Conservation (phyloP, 148 eudicot species). For the Camellia lanceoleosa region DNA sequence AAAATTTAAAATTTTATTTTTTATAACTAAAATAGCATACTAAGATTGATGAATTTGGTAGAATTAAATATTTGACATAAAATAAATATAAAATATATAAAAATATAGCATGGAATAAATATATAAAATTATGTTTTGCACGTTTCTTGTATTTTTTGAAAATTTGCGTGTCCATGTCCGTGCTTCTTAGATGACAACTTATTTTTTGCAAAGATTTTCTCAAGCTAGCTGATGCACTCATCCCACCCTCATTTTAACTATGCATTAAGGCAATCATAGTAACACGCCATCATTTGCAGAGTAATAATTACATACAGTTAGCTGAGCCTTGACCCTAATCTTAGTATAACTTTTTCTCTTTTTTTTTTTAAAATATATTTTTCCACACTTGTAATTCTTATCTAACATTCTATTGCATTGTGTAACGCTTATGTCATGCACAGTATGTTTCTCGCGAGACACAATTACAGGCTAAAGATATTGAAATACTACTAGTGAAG, state of each 20-base stretch:
- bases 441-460: conserved; percentile 30
- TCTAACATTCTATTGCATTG: background rate
- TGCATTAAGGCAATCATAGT: background rate
- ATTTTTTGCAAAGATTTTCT: conserved; percentile 6
- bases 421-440: conserved; percentile 10
- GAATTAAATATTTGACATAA: no score
- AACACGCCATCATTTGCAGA: background rate
- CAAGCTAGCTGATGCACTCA: conserved; percentile 14
- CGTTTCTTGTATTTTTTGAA: no score
- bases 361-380: background rate
- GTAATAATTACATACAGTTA: background rate
- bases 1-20: no score
- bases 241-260: background rate
- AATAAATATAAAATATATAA: no score
- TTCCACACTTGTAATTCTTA: background rate
- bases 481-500: conserved; percentile 22
- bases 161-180: no score
- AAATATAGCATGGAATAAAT: no score
- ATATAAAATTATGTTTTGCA: no score
- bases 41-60: no score
- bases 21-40: no score
- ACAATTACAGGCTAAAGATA: conserved; percentile 17
- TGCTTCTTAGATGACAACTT: background rate
- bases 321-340: background rate
- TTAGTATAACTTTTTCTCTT: background rate